These are phyloP conservation scores for Chrysophaeum taylorii DNA, from an alignment of 352 stramenopile species.

Conservation along the genomic window DNA sequence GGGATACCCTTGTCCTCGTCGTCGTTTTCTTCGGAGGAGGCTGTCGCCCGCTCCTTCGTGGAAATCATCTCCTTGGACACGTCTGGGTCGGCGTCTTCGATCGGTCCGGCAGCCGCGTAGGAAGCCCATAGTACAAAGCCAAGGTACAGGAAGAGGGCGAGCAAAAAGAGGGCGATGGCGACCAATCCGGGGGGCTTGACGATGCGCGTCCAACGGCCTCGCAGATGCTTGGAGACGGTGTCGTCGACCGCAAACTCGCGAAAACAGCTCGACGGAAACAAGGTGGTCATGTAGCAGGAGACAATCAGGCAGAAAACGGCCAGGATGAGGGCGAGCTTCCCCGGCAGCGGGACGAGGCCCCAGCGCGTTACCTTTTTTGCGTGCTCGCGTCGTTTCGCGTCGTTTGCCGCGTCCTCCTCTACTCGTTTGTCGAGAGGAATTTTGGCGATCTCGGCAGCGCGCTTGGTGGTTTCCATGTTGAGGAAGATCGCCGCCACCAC, in stretches of 20 bases:
- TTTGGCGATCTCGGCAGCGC: conserved; percentile 28
- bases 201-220: conserved; percentile 28
- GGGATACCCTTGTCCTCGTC: too few species aligned
- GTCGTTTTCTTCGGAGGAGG: too few species aligned
- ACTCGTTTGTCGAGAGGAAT: conserved; percentile 28
- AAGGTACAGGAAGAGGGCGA: background rate
- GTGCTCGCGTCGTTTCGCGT: background rate
- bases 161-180: background rate
- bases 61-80: too few species aligned
- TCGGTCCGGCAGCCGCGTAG: too few species aligned
- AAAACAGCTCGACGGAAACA: conserved; percentile 23
- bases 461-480: conserved; percentile 28
- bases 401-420: conserved; percentile 28
- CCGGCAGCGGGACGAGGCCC: background rate
- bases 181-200: conserved; percentile 26
- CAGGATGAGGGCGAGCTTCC: conserved; percentile 19
- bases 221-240: conserved; percentile 27
- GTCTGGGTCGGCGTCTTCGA: too few species aligned
- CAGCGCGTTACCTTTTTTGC: conserved; percentile 23
- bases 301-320: conserved; percentile 24
- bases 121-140: too few species aligned
- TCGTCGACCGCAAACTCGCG: conserved; percentile 29
- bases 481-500: conserved; percentile 37
- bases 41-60: too few species aligned
- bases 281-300: conserved; percentile 23